These are phyloP conservation scores for Paramyrothecium sp. DNA, from an alignment of 2,329 filamentous ascomycete genomes.

Conservation along the genomic window DNA sequence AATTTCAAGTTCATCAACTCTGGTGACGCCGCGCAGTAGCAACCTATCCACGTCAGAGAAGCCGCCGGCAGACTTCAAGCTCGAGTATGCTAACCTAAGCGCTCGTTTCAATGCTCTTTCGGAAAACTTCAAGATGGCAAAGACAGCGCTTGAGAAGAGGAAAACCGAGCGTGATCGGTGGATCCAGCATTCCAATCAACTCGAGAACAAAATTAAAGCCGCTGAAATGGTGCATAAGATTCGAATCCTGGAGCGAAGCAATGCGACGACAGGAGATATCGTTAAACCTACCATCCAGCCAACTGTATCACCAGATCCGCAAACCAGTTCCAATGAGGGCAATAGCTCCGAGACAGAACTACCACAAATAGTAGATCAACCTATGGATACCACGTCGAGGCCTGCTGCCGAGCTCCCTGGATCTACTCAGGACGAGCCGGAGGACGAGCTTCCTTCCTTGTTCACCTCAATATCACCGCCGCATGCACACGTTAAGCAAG, in stretches of 20 bases:
- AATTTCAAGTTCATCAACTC: background rate
- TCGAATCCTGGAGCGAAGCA: constrained; percentile 21
- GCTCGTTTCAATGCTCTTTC: constrained; percentile 39
- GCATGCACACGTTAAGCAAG: constrained; percentile 40
- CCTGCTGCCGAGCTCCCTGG: background rate
- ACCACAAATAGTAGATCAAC: background rate
- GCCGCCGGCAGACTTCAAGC: constrained; percentile 17
- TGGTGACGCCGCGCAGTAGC: background rate
- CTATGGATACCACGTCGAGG: too few species aligned
- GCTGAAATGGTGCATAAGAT: constrained; percentile 38
- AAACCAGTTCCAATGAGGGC: background rate
- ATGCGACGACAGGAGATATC: constrained; percentile 8
- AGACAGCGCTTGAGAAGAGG: constrained; percentile 35
- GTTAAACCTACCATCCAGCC: constrained; percentile 7
- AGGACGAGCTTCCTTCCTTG: constrained; percentile 19
- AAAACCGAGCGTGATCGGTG: constrained; percentile 43
- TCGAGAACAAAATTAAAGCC: constrained; percentile 41
- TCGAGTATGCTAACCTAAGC: constrained; percentile 35
- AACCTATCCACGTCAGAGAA: background rate
- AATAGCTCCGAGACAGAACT: background rate
- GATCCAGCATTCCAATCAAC: constrained; percentile 40
- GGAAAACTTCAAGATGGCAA: constrained; percentile 38
- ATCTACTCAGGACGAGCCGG: constrained; percentile 15
- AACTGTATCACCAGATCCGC: background rate
- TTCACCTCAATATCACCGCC: constrained; percentile 2